Conservation (phyloP, 1,284 basidiomycete species). For the Stygiomarasmius scandens region DNA sequence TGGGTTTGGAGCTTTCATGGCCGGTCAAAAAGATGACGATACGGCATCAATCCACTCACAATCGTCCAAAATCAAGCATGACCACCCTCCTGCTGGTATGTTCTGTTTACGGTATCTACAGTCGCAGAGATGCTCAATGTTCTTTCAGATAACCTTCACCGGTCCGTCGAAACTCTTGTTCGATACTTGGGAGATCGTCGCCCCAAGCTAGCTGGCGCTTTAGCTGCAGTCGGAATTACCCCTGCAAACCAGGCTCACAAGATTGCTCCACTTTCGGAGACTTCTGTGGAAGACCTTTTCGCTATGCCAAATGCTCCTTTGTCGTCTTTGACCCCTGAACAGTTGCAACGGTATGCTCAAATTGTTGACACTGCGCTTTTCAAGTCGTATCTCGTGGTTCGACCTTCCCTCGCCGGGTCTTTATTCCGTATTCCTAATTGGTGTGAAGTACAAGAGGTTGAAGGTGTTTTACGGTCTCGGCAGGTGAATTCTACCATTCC, state of each 20-base stretch:
- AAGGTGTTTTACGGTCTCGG: conserved; percentile 80
- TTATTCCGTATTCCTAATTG: conserved; percentile 93
- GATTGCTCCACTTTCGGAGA: conserved; percentile 65
- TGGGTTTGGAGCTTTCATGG: conserved; percentile 54
- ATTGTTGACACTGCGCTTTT: conserved; percentile 96
- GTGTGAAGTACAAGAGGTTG: conserved; percentile 96
- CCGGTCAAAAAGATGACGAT: conserved; percentile 60
- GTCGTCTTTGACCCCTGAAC: conserved; percentile 70
- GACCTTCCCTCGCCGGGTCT: conserved; percentile 84
- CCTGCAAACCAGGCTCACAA: conserved; percentile 67
- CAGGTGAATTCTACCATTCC: conserved; percentile 67
- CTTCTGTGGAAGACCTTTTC: conserved; percentile 74
- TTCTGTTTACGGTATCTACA: background rate
- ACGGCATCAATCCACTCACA: conserved; percentile 46
- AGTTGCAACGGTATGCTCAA: conserved; percentile 86
- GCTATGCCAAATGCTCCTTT: conserved; percentile 72
- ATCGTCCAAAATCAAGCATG: conserved; percentile 30
- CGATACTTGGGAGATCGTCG: conserved; percentile 83
- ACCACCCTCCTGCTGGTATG: conserved; percentile 31
- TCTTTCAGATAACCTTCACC: conserved; percentile 55
- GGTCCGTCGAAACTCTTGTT: conserved; percentile 70
- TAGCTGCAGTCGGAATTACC: conserved; percentile 70
- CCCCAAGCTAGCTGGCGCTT: conserved; percentile 79
- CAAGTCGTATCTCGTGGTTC: conserved; percentile 87
- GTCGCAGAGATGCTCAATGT: background rate